A percentile compares a stretch with the other conserved stretches of the same genome.
phyloP scores from a whole-genome alignment of 2,329 filamentous ascomycete genomes.

The Myriosclerotinia duriaeana region DNA sequence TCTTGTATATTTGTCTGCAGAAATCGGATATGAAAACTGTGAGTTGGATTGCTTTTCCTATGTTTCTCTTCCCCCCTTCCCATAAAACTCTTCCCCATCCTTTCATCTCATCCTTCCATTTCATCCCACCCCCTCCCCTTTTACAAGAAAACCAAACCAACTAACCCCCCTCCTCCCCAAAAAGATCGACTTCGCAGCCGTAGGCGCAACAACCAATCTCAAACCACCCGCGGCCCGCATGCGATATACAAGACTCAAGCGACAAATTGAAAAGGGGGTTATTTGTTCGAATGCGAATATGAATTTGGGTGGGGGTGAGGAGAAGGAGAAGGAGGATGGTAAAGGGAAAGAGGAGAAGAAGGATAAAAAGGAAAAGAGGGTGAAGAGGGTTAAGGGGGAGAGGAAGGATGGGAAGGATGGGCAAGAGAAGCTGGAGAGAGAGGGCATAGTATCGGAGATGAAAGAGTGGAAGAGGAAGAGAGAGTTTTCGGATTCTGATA shows the following conservation, averaged over 20 bases:
- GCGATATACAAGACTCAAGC: slow-evolving; percentile 43
- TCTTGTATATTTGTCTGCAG: slow-evolving; percentile 46
- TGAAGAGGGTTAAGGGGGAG: not conserved
- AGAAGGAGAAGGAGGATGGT: slow-evolving; percentile 4
- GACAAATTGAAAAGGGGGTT: slow-evolving; percentile 39
- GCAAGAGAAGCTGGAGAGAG: too few relatives aligned
- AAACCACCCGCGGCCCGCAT: slow-evolving; percentile 44
- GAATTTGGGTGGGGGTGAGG: slow-evolving; percentile 23
- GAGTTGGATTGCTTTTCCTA: slow-evolving; percentile 27
- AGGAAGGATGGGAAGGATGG: not conserved
- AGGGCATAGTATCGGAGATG: not conserved
- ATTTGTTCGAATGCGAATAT: slow-evolving; percentile 34
- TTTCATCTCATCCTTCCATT: not conserved
- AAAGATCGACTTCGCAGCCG: slow-evolving; percentile 45
- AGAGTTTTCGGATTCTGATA: not conserved
- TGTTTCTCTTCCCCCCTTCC: not conserved
- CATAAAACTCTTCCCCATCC: not conserved
- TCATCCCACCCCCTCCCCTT: not conserved
- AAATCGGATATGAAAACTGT: slow-evolving; percentile 44
- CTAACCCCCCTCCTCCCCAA: not conserved
- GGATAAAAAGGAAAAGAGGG: not conserved
- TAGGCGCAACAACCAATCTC: slow-evolving; percentile 41
- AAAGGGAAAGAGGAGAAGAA: slow-evolving; percentile 9
- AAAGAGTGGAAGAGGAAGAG: not conserved
- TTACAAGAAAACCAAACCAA: slow-evolving; percentile 8